Percentiles rank a stretch among this genome's conserved stretches.
Conservation (phyloP, 495 filamentous ascomycete genomes). For the Penicillium pulvis region DNA sequence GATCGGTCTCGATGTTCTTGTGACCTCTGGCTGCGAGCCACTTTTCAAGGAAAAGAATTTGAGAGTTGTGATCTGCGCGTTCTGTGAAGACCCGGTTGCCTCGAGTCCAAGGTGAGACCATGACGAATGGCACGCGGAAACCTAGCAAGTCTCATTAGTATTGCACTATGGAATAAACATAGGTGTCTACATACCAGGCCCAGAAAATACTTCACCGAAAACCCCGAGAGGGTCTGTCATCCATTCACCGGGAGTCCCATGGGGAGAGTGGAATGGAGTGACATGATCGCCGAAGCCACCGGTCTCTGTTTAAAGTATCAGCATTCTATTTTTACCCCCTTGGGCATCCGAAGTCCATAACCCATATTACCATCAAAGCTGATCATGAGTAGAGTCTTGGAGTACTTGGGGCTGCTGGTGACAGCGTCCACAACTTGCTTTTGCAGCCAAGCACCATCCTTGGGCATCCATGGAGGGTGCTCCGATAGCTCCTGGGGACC, state of each 20-base stretch:
- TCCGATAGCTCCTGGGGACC: constrained; percentile 54
- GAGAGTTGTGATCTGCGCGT: constrained; percentile 58
- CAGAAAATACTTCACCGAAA: constrained; percentile 51
- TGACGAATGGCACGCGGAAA: constrained; percentile 55
- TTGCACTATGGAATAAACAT: too few relatives aligned
- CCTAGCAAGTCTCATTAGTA: too few relatives aligned
- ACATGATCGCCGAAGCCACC: constrained; percentile 60
- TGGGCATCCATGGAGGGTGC: constrained; percentile 55
- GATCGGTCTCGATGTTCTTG: constrained; percentile 44
- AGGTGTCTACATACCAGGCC: constrained; percentile 35
- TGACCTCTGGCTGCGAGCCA: constrained; percentile 54
- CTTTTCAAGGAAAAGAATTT: constrained; percentile 57
- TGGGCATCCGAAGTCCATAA: too few relatives aligned
- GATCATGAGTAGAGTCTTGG: constrained; percentile 53
- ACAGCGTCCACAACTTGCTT: constrained; percentile 56
- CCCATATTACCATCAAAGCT: constrained; percentile 41
- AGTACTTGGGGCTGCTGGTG: constrained; percentile 49
- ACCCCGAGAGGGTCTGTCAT: constrained; percentile 52
- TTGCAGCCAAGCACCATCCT: constrained; percentile 60
- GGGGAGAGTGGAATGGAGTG: constrained; percentile 54
- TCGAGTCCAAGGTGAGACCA: constrained; percentile 60
- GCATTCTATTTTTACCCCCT: too few relatives aligned
- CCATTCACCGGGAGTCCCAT: constrained; percentile 56
- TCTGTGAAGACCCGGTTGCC: constrained; percentile 57
- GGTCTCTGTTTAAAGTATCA: constrained; percentile 32